A percentile compares a stretch with the other conserved stretches of the same genome.
phyloP scores from a whole-genome alignment of 2,329 filamentous ascomycete genomes.

The Diaporthe longicolla region DNA sequence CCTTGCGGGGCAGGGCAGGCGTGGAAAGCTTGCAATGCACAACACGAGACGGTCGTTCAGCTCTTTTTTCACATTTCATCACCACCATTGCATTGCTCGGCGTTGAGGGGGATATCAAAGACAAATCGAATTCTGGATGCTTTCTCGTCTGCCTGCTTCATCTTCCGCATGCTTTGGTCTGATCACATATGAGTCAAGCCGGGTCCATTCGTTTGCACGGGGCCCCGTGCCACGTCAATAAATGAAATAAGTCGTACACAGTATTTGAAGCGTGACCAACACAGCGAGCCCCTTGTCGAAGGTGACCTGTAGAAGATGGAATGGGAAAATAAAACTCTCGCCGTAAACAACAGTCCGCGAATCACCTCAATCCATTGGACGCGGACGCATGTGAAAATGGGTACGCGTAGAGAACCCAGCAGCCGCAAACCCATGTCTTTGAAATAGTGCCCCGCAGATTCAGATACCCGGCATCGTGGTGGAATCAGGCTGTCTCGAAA shows the following conservation, averaged over 20 bases:
- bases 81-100: conserved; percentile 43
- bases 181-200: neutral
- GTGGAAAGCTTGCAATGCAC: conserved; percentile 24
- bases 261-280: neutral
- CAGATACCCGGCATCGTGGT: neutral
- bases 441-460: neutral
- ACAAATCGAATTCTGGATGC: conserved; percentile 30
- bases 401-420: too few species aligned
- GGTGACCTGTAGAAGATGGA: neutral
- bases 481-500: neutral
- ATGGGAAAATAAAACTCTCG: neutral
- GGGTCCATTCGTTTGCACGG: neutral
- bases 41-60: conserved; percentile 34
- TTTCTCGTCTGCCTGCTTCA: conserved; percentile 26
- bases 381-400: too few species aligned
- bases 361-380: too few species aligned
- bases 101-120: conserved; percentile 40
- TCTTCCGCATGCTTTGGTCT: conserved; percentile 4
- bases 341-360: neutral
- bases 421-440: too few species aligned
- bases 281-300: neutral
- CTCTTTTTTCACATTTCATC: conserved; percentile 31
- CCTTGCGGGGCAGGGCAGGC: conserved; percentile 17
- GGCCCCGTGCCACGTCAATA: neutral
- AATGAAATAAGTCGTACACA: neutral